Conservation (phyloP, 176 grass and related monocot species). For the Triticum aestivum region IWGSC_CS_RefSeq_v2.1 NC_057802.1:471653770-471654269, state of each 20-base stretch:
- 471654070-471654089: background rate
- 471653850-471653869: constrained; percentile 53
- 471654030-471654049: constrained; percentile 24
- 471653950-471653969: constrained; percentile 13
- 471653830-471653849: constrained; percentile 15
- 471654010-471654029: background rate
- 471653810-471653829: constrained; percentile 11
- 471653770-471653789: constrained; percentile 41
- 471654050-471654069: constrained; percentile 8
- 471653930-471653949: constrained; percentile 19
- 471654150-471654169: constrained; percentile 67
- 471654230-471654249: background rate
- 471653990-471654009: constrained; percentile 25
- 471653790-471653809: constrained; percentile 39
- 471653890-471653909: constrained; percentile 30
- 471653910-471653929: constrained; percentile 22
- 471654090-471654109: too few relatives aligned
- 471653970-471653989: background rate
- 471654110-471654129: background rate
- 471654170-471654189: background rate
- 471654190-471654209: background rate
- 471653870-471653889: constrained; percentile 48
- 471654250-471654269: background rate
- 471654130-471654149: background rate
- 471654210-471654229: background rate